Evolutionary conservation across 768 basidiomycete species (phyloP).

Genomic region (Suillus plorans): DNA sequence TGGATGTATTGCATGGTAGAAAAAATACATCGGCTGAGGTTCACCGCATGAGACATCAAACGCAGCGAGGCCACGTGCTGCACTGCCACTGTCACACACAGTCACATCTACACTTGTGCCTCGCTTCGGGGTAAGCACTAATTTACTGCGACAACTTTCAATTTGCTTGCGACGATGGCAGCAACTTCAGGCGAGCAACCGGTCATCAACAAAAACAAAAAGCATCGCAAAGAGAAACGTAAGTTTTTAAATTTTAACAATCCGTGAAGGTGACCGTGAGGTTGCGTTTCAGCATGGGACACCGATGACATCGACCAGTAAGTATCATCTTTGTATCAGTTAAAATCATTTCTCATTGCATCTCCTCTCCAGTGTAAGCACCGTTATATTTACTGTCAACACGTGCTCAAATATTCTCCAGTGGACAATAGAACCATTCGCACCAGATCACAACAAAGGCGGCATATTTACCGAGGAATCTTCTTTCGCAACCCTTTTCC

Average conservation of each 20-base stretch:
- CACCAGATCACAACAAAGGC: constrained; percentile 70
- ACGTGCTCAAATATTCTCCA: constrained; percentile 28
- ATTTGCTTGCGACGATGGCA: constrained; percentile 19
- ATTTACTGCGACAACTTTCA: background rate
- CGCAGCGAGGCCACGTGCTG: background rate
- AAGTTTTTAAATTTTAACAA: constrained; percentile 29
- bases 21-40: constrained; percentile 70
- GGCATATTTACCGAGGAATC: constrained; percentile 93
- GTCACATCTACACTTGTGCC: no score
- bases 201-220: constrained; percentile 78
- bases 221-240: constrained; percentile 95
- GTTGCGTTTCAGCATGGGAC: constrained; percentile 79
- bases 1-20: constrained; percentile 67
- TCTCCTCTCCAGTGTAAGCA: constrained; percentile 43
- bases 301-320: constrained; percentile 99
- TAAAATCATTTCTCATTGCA: constrained; percentile 8
- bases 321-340: constrained; percentile 35
- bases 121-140: no score
- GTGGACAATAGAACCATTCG: constrained; percentile 91
- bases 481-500: constrained; percentile 96
- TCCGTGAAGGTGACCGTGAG: constrained; percentile 5
- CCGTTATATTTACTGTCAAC: background rate
- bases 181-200: constrained; percentile 34
- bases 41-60: constrained; percentile 3
- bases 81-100: no score